Evolutionary conservation across 2,329 filamentous ascomycete genomes (phyloP), one percentile per base, ranked within the genome.

Genomic region (Pseudogymnoascus sp.): DNA sequence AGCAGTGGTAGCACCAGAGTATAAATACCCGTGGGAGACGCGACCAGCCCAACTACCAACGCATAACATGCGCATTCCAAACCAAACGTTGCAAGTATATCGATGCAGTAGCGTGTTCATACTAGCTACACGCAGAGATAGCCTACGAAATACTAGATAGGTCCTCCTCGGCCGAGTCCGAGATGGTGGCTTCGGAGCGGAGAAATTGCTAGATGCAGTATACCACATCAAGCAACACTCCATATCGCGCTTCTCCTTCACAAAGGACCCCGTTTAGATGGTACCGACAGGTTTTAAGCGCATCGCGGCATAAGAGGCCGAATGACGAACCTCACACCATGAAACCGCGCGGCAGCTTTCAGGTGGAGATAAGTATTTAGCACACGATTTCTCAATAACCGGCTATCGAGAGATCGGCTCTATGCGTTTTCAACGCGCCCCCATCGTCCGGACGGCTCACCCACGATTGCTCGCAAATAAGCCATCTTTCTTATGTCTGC

Each of bases 221-320:
- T 34, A 57, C 31, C 51, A 10, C 29, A 57, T 60, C 60, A 76
- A 73, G 64, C 70, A 69, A 75, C 76, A 68, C 79, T 80, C 80
- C 81, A 79, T 82, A 82, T 81, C 80, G 77, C 80, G 79, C 79
- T 81, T 83, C 80, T 79, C 79, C 79, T 81, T 81, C 79, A 81
- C 79, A 81, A 80, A 80, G 75, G 75, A 67, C 65, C 62, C 66
- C 68, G 65, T 64, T 57, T 60, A 62, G 62, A 40, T 57, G 51
- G 51, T 57, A 57, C 26, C 29, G 51, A 57, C 51, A 34, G 51
- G 29, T 5, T 34, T 34, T 1, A 57, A 34, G 47, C 47, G 8
- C n/a, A 34, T 34, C 51, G n/a, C 5, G 16, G 29, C 29, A 21
- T 18, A 57, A 31, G 23, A 16, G 47, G n/a, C 29, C 16, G 29